phyloP scores from a whole-genome alignment of 257 asterid species.

The Striga asiatica region DNA sequence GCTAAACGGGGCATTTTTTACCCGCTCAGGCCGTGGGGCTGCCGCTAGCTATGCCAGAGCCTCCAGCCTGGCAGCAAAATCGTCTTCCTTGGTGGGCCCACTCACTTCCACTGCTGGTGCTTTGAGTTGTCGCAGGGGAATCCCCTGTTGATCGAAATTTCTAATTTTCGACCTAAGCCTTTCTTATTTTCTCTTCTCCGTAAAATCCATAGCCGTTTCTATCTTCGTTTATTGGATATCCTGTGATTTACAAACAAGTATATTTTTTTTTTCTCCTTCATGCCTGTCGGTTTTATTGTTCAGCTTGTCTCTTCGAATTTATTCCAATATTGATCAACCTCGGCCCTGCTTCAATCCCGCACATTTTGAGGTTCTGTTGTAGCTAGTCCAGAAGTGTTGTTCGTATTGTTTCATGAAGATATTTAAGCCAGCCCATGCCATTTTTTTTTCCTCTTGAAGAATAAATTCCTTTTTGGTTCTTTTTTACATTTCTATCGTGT shows the following conservation, averaged over 20 bases:
- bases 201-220: background rate
- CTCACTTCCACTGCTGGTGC: conserved; percentile 70
- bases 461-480: background rate
- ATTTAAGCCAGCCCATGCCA: background rate
- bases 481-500: too few species aligned
- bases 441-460: conserved; percentile 6
- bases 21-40: conserved; percentile 60
- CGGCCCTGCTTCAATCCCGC: conserved; percentile 30
- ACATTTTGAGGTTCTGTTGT: conserved; percentile 14
- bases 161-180: too few species aligned
- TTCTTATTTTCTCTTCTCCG: background rate
- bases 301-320: too few species aligned
- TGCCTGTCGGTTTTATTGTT: too few species aligned
- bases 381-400: conserved; percentile 33
- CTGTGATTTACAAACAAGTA: background rate
- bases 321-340: conserved; percentile 29
- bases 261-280: background rate
- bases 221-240: background rate
- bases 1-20: conserved; percentile 85
- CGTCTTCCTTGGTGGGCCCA: conserved; percentile 56
- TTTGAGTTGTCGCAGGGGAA: conserved; percentile 47
- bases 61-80: conserved; percentile 75
- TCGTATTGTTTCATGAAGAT: background rate
- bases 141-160: conserved; percentile 32
- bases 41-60: conserved; percentile 73